Conservation (phyloP, 768 basidiomycete genomes). For the Auricularia cornea region DNA sequence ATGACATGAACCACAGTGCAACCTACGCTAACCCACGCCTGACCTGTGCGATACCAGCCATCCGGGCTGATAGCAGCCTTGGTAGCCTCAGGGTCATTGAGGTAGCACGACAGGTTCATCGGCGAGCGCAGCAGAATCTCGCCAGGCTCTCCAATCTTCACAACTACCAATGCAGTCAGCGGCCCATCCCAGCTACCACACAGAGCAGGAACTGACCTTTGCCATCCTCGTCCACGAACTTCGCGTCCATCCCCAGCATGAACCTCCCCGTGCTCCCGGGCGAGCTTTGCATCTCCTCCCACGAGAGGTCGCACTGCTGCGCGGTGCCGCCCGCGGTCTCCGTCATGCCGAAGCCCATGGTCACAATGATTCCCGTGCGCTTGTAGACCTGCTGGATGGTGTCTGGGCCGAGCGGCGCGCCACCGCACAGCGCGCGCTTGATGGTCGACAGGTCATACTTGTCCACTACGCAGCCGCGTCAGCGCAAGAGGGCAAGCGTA, state of each 20-base stretch:
- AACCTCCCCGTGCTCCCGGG: constrained; percentile 8
- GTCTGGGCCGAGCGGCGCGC: constrained; percentile 67
- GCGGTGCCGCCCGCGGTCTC: not conserved
- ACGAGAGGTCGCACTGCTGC: constrained; percentile 5
- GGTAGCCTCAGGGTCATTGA: constrained; percentile 16
- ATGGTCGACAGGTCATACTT: constrained; percentile 61
- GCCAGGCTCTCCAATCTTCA: not conserved
- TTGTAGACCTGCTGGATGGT: constrained; percentile 43
- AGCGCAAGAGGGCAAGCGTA: not conserved
- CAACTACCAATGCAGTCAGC: not conserved
- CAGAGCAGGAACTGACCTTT: not conserved
- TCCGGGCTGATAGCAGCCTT: constrained; percentile 9
- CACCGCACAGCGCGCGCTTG: constrained; percentile 55
- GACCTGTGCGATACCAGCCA: not conserved
- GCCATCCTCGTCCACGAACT: not conserved
- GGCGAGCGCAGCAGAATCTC: not conserved
- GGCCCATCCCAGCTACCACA: not conserved
- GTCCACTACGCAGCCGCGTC: constrained; percentile 29
- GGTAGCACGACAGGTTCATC: constrained; percentile 15
- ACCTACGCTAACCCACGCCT: too few species aligned
- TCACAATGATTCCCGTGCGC: constrained; percentile 18
- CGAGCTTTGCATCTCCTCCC: constrained; percentile 12
- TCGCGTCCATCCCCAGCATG: constrained; percentile 3
- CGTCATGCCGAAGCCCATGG: constrained; percentile 11
- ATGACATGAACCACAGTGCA: not conserved